These are phyloP conservation scores for Paecilomyces sp. DNA, from an alignment of 2,329 filamentous ascomycete genomes.

Conservation along the genomic window DNA sequence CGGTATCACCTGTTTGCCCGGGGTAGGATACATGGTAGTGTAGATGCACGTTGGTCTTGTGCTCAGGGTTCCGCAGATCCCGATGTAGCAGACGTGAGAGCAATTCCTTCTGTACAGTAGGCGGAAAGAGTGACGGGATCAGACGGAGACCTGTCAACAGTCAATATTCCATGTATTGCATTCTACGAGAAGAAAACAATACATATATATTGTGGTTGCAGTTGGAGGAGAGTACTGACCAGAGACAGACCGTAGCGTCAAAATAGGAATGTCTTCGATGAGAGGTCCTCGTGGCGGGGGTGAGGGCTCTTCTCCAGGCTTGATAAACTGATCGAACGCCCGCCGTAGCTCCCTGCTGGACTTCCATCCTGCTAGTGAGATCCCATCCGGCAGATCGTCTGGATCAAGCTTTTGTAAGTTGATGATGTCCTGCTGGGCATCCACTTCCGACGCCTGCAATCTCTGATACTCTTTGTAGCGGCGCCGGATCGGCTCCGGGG, in stretches of 20 bases:
- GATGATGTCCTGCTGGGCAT: constrained; percentile 50
- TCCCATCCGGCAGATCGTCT: constrained; percentile 16
- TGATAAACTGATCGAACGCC: constrained; percentile 25
- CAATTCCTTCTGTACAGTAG: constrained; percentile 59
- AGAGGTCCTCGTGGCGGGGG: constrained; percentile 9
- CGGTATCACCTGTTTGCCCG: constrained; percentile 3
- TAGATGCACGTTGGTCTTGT: constrained; percentile 85
- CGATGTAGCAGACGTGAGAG: constrained; percentile 69
- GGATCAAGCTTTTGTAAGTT: constrained; percentile 42
- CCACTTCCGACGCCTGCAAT: constrained; percentile 47
- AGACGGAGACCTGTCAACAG: constrained; percentile 64
- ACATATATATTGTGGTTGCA: no score
- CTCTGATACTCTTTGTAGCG: constrained; percentile 71
- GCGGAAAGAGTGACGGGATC: constrained; percentile 66
- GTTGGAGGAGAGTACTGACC: constrained; percentile 19
- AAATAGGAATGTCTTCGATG: constrained; percentile 25
- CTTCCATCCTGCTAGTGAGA: constrained; percentile 23
- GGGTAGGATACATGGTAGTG: constrained; percentile 68
- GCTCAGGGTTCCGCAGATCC: constrained; percentile 64
- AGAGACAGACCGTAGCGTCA: constrained; percentile 26
- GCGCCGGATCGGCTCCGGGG: constrained; percentile 61
- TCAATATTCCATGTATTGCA: constrained; percentile 6
- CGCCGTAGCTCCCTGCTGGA: constrained; percentile 18
- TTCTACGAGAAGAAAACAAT: no score
- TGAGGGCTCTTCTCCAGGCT: constrained; percentile 3